Evolutionary conservation across 805 yeast genomes (phyloP), one percentile per base, ranked within the genome.

Genomic region (Ogataea pilisensis): DNA sequence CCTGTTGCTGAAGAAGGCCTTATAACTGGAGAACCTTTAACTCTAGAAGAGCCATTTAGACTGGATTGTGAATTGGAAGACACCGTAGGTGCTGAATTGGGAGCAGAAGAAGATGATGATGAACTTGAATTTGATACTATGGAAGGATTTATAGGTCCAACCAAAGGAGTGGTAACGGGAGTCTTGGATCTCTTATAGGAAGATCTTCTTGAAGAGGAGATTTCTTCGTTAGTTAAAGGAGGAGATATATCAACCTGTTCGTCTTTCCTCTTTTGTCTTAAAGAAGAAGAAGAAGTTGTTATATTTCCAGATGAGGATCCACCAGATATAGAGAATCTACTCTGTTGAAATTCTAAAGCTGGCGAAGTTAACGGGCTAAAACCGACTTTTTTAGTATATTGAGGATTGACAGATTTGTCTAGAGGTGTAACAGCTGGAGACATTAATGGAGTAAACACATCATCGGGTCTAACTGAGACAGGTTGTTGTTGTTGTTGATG

Each of bases 371-470:
- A 65, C 0, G 89, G 79, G 20, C 70, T 63, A 54, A 55, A 65
- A 5, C 61, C 58, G 2, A 49, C 41, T 39, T 53, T 49, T 31
- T 46, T 51, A 12, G 29, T 31, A 19, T 9, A 20, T 20, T 38
- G 51, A 6, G 45, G 50, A 31, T 46, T 51, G 9, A 25, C 21
- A n/a, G 48, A 32, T 32, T 45, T 46, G 17, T 73, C 87, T 52
- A 72, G 51, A 1, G 88, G 88, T 3, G 88, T 77, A 13, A 79
- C 83, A 8, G 85, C 81, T 0, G 95, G 95, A 2, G 90, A 82
- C 2, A 82, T 76, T 45, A 85, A 67, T 0, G 95, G 93, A 1
- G 93, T 85, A 61, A 82, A 85, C 5, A 76, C 76, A 37, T 76
- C 76, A 44, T 77, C 82, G 1, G 82, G 79, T 33, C 78, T 62